These are phyloP conservation scores for Rosa lucieae DNA, from an alignment of 306 rosid genomes.

Conservation along the genomic window DNA sequence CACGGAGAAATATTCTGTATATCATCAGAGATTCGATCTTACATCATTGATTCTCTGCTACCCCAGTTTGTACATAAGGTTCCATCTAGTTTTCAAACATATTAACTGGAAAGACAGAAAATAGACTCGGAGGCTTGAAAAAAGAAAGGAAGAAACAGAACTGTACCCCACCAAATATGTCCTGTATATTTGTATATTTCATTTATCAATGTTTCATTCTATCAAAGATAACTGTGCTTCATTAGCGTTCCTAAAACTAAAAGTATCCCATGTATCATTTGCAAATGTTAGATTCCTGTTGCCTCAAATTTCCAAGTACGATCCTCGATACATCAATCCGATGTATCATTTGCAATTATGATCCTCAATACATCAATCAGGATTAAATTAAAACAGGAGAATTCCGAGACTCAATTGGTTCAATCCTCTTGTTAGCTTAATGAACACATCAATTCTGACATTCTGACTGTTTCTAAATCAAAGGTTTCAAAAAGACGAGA, in stretches of 20 bases:
- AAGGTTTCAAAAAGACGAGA: not conserved
- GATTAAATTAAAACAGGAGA: not conserved
- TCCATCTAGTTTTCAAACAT: not conserved
- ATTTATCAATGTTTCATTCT: not conserved
- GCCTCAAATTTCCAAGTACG: not conserved
- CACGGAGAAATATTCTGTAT: not conserved
- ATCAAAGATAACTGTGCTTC: not conserved
- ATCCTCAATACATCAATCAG: not conserved
- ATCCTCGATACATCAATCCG: not conserved
- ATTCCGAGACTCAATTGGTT: conserved; percentile 5
- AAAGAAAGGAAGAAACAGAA: not conserved
- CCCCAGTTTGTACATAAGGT: not conserved
- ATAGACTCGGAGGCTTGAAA: not conserved
- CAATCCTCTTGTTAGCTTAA: conserved; percentile 16
- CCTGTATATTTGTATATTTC: not conserved
- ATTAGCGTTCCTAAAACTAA: not conserved
- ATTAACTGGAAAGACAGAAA: conserved; percentile 3
- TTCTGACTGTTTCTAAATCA: conserved; percentile 16
- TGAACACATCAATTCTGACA: not conserved
- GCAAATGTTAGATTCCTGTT: not conserved
- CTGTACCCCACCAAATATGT: not conserved
- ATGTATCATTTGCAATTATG: not conserved
- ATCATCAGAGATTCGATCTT: not conserved
- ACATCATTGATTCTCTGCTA: not conserved
- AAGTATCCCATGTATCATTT: not conserved